Conservation (phyloP, 1,284 basidiomycete genomes). For the Macrocystidia cucumis region DNA sequence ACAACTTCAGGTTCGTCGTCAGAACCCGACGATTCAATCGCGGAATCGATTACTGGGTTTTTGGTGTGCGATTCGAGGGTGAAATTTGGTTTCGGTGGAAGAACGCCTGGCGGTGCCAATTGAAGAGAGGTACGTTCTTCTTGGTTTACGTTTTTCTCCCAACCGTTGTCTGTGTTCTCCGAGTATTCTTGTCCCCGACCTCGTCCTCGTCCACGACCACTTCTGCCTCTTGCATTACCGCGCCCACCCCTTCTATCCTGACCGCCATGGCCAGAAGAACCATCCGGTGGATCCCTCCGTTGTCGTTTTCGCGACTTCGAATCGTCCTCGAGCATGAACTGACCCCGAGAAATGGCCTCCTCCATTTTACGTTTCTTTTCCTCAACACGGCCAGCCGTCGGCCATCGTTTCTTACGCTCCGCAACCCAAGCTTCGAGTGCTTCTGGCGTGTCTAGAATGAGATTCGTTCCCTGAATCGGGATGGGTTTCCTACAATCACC, state of each 20-base stretch:
- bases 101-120: too few species aligned
- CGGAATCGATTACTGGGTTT: too few species aligned
- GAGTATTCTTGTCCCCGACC: conserved; percentile 18
- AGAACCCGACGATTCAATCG: neutral
- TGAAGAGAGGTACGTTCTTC: too few species aligned
- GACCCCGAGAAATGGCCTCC: conserved; percentile 74
- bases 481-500: conserved; percentile 47
- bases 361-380: conserved; percentile 73
- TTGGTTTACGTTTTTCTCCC: too few species aligned
- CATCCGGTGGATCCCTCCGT: conserved; percentile 16
- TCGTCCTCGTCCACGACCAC: conserved; percentile 16
- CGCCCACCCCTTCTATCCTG: conserved; percentile 1
- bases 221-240: neutral
- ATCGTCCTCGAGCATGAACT: conserved; percentile 46
- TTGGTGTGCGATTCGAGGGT: neutral
- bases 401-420: conserved; percentile 82
- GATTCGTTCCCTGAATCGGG: conserved; percentile 75
- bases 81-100: too few species aligned
- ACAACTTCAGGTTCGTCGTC: conserved; percentile 49
- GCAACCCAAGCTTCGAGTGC: conserved; percentile 79
- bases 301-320: conserved; percentile 30
- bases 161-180: neutral
- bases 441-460: conserved; percentile 76
- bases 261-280: conserved; percentile 13
- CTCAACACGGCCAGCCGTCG: conserved; percentile 56